phyloP scores from a whole-genome alignment of 306 rosid genomes.

The Malus orientalis region DNA sequence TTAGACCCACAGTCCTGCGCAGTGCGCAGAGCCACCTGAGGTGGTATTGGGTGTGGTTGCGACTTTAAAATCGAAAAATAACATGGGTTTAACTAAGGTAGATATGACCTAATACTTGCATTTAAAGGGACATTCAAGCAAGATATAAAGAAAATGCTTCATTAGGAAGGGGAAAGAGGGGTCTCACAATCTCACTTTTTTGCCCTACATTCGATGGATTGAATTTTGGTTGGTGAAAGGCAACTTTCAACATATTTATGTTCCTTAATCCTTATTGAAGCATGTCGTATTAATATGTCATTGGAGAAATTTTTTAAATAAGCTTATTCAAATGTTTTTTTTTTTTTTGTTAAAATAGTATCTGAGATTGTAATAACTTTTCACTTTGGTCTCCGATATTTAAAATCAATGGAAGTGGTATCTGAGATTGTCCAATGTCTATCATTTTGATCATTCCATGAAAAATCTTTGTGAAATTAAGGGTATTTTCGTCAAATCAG shows the following conservation, averaged over 20 bases:
- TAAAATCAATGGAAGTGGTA: no score
- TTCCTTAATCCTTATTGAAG: background rate
- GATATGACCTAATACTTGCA: constrained; percentile 24
- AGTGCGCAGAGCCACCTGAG: background rate
- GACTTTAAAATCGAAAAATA: background rate
- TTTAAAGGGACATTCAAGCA: constrained; percentile 26
- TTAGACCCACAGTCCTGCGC: background rate
- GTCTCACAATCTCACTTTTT: background rate
- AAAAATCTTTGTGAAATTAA: no score
- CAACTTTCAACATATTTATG: constrained; percentile 25
- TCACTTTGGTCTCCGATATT: accelerated
- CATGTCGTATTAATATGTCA: background rate
- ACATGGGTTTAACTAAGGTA: constrained; percentile 5
- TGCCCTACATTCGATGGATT: background rate
- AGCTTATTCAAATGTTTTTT: no score
- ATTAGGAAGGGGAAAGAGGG: constrained; percentile 15
- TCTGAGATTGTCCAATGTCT: accelerated
- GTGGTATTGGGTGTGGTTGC: constrained; percentile 9
- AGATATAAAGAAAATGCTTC: constrained; percentile 7
- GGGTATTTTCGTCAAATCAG: no score
- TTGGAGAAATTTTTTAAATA: no score
- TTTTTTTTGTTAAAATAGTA: no score
- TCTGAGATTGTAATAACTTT: accelerated
- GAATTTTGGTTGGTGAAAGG: constrained; percentile 25
- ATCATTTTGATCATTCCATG: no score